Percentiles rank a stretch among this genome's conserved stretches.
phyloP scores from a whole-genome alignment of 148 eudicot genomes.

The Spergularia marina region DNA sequence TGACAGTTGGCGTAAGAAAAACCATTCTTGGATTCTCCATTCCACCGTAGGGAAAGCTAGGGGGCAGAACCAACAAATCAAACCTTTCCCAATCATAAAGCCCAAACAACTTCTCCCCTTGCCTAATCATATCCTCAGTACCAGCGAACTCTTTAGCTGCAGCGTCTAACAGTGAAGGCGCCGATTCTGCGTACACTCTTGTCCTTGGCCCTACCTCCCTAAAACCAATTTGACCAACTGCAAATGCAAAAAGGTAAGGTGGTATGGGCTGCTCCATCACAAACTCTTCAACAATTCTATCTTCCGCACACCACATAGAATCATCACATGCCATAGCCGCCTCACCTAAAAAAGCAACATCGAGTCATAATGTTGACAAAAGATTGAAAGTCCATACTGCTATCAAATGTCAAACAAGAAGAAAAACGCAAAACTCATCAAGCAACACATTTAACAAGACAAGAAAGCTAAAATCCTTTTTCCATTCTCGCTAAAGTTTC shows the following conservation, averaged over 20 bases:
- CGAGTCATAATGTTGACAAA: not conserved
- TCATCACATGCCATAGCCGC: conserved; percentile 62
- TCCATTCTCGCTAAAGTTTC: too few relatives aligned
- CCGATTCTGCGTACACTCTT: conserved; percentile 78
- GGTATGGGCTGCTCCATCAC: conserved; percentile 97
- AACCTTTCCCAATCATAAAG: conserved; percentile 97
- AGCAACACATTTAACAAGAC: not conserved
- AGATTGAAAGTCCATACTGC: not conserved
- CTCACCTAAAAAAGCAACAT: conserved; percentile 43
- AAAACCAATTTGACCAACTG: conserved; percentile 77
- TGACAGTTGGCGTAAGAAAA: conserved; percentile 92
- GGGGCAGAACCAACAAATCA: conserved; percentile 92
- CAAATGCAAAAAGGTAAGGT: conserved; percentile 93
- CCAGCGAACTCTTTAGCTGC: conserved; percentile 91
- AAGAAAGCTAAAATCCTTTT: not conserved
- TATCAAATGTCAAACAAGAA: not conserved
- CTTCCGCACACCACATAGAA: conserved; percentile 76
- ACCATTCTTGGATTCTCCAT: conserved; percentile 99
- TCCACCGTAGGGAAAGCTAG: conserved; percentile 95
- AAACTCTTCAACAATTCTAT: conserved; percentile 86
- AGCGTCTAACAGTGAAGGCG: conserved; percentile 51
- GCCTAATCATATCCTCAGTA: conserved; percentile 88
- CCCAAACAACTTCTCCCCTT: conserved; percentile 89
- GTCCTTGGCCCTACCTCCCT: conserved; percentile 96
- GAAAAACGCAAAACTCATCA: not conserved